Evolutionary conservation across 2,329 filamentous ascomycete species (phyloP).

Genomic region (Monosporascus cannonballus): DNA sequence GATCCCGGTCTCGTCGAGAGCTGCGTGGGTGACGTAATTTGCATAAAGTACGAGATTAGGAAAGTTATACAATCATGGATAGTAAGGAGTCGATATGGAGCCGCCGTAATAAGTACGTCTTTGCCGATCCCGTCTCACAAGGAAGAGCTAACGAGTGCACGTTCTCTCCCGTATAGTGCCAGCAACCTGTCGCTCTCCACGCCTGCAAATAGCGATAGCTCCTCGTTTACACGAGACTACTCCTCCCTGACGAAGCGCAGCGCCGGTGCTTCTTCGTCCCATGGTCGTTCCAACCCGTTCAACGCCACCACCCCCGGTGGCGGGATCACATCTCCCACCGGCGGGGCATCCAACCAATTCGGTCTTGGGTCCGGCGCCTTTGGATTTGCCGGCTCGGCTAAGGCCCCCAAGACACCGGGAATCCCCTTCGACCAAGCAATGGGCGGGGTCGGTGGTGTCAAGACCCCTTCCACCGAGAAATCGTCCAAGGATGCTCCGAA

Average conservation of each 20-base stretch:
- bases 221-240: slow-evolving; percentile 38
- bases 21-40: not conserved
- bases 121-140: no score
- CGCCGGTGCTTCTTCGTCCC: slow-evolving; percentile 61
- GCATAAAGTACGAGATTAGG: not conserved
- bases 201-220: slow-evolving; percentile 42
- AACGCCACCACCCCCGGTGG: slow-evolving; percentile 64
- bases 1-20: not conserved
- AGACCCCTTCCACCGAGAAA: slow-evolving; percentile 57
- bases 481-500: slow-evolving; percentile 43
- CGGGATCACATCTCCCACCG: slow-evolving; percentile 68
- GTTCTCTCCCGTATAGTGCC: slow-evolving; percentile 44
- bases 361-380: slow-evolving; percentile 93
- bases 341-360: slow-evolving; percentile 69
- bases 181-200: slow-evolving; percentile 90
- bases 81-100: slow-evolving; percentile 58
- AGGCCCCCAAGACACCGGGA: slow-evolving; percentile 81
- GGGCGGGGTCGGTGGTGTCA: slow-evolving; percentile 39
- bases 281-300: slow-evolving; percentile 75
- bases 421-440: slow-evolving; percentile 73
- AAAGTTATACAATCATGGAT: slow-evolving; percentile 40
- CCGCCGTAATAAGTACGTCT: slow-evolving; percentile 72
- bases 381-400: slow-evolving; percentile 83
- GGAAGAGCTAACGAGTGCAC: slow-evolving; percentile 8
- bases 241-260: slow-evolving; percentile 53